phyloP scores from a whole-genome alignment of 495 filamentous ascomycete species.

The Lepidopterella palustris region DNA sequence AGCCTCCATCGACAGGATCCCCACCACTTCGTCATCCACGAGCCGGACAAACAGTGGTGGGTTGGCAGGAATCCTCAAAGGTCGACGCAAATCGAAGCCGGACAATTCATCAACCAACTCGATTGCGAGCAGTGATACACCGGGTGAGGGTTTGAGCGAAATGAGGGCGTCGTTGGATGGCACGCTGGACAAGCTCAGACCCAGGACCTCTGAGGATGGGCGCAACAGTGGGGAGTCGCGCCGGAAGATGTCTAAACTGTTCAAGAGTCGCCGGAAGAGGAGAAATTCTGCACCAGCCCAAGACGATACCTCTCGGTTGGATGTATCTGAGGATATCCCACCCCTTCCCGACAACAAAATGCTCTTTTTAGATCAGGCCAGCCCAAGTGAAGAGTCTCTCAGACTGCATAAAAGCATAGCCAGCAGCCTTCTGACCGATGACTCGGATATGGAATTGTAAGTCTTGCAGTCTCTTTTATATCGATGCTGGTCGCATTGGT shows the following conservation, averaged over 20 bases:
- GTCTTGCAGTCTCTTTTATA: conserved; percentile 29
- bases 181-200: conserved; percentile 30
- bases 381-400: conserved; percentile 33
- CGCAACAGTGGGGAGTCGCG: conserved; percentile 31
- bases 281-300: conserved; percentile 25
- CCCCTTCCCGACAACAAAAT: conserved; percentile 17
- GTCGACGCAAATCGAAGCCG: not conserved
- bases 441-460: conserved; percentile 66
- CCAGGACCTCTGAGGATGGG: conserved; percentile 22
- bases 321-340: conserved; percentile 7
- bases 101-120: conserved; percentile 30
- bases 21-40: not conserved
- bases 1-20: not conserved
- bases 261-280: conserved; percentile 46
- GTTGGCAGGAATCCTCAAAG: not conserved
- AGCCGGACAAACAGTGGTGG: not conserved
- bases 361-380: not conserved
- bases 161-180: conserved; percentile 32
- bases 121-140: conserved; percentile 24
- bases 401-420: conserved; percentile 39
- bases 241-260: conserved; percentile 48
- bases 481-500: not conserved
- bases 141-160: conserved; percentile 16
- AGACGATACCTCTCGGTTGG: conserved; percentile 14
- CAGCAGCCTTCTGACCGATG: conserved; percentile 59